A percentile compares a stretch with the other conserved stretches of the same genome.
phyloP scores from a whole-genome alignment of 495 filamentous ascomycete genomes.

The Neohortaea acidophila region DNA sequence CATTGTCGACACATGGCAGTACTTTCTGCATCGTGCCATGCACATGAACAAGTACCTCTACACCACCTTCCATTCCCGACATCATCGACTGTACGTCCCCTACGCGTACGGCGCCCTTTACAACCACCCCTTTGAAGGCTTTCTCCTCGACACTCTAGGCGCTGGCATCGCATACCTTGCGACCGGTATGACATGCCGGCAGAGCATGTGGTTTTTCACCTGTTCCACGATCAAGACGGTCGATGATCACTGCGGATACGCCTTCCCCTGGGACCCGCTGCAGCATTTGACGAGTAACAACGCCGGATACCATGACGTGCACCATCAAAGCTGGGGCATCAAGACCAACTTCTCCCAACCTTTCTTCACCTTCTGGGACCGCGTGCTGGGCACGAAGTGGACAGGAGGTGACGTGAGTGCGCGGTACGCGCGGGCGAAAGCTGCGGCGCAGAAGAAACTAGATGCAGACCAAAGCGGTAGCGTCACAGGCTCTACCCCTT shows the following conservation, averaged over 20 bases:
- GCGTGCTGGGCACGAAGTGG: conserved; percentile 56
- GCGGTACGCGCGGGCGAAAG: conserved; percentile 30
- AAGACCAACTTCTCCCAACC: conserved; percentile 67
- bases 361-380: conserved; percentile 79
- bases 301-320: conserved; percentile 88
- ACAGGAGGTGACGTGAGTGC: conserved; percentile 42
- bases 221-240: conserved; percentile 84
- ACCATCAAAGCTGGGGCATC: conserved; percentile 98
- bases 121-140: conserved; percentile 87
- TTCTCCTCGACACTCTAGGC: conserved; percentile 81
- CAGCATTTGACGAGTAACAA: conserved; percentile 87
- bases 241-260: conserved; percentile 92
- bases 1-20: conserved; percentile 88
- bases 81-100: conserved; percentile 91
- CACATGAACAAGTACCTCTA: conserved; percentile 94
- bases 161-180: conserved; percentile 67
- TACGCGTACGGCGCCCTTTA: conserved; percentile 96
- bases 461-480: conserved; percentile 11
- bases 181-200: conserved; percentile 58
- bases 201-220: conserved; percentile 75
- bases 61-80: conserved; percentile 79
- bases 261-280: conserved; percentile 87
- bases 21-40: conserved; percentile 89
- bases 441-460: conserved; percentile 23
- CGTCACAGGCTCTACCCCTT: conserved; percentile 6